A percentile compares a stretch with the other conserved stretches of the same genome.
Conservation (phyloP, 768 basidiomycete genomes). For the Lactifluus pinguis region DNA sequence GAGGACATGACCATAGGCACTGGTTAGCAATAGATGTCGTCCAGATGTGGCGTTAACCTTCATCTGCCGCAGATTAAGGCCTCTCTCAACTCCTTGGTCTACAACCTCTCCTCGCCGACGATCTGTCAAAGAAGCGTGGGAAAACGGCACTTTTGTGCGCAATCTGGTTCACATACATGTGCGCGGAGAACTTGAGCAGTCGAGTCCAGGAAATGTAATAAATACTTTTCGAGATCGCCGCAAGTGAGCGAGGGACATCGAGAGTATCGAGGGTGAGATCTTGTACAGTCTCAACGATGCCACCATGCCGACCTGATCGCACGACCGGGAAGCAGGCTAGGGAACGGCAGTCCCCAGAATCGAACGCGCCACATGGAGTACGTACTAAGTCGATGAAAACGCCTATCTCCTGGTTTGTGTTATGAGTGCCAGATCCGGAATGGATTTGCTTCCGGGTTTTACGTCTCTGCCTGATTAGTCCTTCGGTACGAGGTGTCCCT, state of each 20-base stretch:
- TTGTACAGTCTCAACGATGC: neutral
- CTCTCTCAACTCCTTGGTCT: neutral
- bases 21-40: neutral
- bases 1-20: neutral
- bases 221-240: constrained; percentile 13
- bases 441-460: constrained; percentile 13
- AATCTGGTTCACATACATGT: neutral
- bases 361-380: neutral
- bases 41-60: constrained; percentile 18
- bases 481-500: neutral
- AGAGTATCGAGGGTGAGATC: constrained; percentile 17
- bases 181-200: neutral
- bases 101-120: neutral
- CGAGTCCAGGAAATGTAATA: constrained; percentile 11
- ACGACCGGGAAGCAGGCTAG: constrained; percentile 3
- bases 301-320: constrained; percentile 4
- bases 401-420: constrained; percentile 10
- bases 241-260: constrained; percentile 10
- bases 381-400: constrained; percentile 14
- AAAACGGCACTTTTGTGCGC: neutral
- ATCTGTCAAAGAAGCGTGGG: neutral
- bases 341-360: neutral
- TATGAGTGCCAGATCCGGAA: constrained; percentile 10
- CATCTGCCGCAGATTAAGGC: constrained; percentile 5
- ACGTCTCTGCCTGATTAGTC: constrained; percentile 4